Conservation (phyloP, 106 monocot species). For the Platanthera zijinensis region DNA sequence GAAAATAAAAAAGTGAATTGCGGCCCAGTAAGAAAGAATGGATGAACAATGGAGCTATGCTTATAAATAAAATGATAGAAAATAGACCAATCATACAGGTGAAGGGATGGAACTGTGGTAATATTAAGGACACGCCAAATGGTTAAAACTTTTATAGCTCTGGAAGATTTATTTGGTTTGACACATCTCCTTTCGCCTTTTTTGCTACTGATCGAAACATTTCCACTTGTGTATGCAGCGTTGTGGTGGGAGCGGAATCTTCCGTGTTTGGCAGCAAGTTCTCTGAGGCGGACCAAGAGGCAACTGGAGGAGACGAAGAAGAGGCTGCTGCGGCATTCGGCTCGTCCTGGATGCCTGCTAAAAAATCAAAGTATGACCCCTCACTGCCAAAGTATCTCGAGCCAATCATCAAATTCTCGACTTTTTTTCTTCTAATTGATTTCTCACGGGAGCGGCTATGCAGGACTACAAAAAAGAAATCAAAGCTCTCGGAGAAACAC, state of each 20-base stretch:
- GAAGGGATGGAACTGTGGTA: too few species aligned
- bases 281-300: conserved; percentile 21
- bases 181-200: not conserved
- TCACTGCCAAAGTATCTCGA: not conserved
- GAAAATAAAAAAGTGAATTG: too few species aligned
- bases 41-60: too few species aligned
- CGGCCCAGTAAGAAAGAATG: too few species aligned
- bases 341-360: conserved; percentile 72
- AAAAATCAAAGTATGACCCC: conserved; percentile 50
- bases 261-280: conserved; percentile 39
- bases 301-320: conserved; percentile 23
- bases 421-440: not conserved
- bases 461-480: conserved; percentile 27
- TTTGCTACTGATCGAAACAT: not conserved
- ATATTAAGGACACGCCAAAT: too few species aligned
- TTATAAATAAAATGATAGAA: too few species aligned
- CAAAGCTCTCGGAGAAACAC: conserved; percentile 33
- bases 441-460: not conserved
- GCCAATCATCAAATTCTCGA: not conserved
- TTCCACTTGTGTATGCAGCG: conserved; percentile 28
- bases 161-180: too few species aligned
- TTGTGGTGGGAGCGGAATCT: conserved; percentile 65
- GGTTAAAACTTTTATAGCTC: too few species aligned
- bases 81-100: too few species aligned
- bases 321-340: conserved; percentile 61